These are phyloP conservation scores for Cercospora zeae-maydis DNA, from an alignment of 2,329 filamentous ascomycete genomes.

Conservation along the genomic window DNA sequence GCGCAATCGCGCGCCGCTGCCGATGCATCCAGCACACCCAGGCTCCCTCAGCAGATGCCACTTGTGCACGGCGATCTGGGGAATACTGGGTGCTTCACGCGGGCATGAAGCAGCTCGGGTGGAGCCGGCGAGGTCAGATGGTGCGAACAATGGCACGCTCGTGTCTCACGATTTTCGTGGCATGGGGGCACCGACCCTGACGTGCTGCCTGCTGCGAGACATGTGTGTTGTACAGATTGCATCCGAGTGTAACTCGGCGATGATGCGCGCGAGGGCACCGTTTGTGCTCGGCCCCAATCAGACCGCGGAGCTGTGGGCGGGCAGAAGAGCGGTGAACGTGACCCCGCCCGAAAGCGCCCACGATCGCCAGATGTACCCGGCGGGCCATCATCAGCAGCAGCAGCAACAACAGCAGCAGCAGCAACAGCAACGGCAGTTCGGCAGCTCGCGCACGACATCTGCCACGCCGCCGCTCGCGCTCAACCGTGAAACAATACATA, in stretches of 20 bases:
- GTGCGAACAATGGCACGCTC: conserved; percentile 24
- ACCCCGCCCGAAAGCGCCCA: conserved; percentile 15
- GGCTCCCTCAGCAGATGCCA: conserved; percentile 18
- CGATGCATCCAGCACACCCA: conserved; percentile 18
- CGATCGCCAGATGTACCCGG: conserved; percentile 6
- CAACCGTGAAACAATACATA: conserved; percentile 9
- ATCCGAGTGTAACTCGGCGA: conserved; percentile 16
- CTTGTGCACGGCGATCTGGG: conserved; percentile 24
- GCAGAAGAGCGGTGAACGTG: conserved; percentile 19
- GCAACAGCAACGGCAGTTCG: background rate
- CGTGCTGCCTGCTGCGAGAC: conserved; percentile 17
- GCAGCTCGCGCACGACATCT: conserved; percentile 20
- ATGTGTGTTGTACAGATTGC: conserved; percentile 23
- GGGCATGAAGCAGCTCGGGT: conserved; percentile 3
- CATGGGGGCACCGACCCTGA: conserved; percentile 17
- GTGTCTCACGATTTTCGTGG: conserved; percentile 20
- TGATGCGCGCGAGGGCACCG: conserved; percentile 16
- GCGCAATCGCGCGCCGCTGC: conserved; percentile 23
- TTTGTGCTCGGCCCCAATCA: conserved; percentile 24
- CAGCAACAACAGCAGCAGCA: background rate
- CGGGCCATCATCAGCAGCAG: conserved; percentile 5
- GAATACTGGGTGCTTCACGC: conserved; percentile 2
- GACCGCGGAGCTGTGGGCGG: background rate
- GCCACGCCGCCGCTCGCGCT: conserved; percentile 8
- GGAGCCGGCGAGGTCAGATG: conserved; percentile 11